A percentile compares a stretch with the other conserved stretches of the same genome.
These are phyloP conservation scores for Bombardia bombarda DNA, from an alignment of 495 filamentous ascomycete species.

Conservation along the genomic window DNA sequence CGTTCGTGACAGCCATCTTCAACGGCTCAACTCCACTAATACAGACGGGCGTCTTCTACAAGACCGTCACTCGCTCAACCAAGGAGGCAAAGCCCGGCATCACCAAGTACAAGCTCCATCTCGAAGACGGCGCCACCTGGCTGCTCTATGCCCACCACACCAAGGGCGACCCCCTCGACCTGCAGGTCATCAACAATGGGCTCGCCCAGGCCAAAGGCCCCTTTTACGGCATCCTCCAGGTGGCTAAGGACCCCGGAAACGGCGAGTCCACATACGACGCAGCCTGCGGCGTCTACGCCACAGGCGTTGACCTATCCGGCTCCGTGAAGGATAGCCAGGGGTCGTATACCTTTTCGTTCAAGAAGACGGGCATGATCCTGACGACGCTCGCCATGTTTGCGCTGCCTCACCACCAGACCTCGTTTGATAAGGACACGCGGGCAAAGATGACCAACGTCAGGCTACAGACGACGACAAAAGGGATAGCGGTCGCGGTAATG, in stretches of 20 bases:
- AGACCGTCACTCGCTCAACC: conserved; percentile 52
- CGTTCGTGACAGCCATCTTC: conserved; percentile 77
- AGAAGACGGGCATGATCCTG: conserved; percentile 53
- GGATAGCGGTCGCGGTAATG: conserved; percentile 61
- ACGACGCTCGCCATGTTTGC: conserved; percentile 73
- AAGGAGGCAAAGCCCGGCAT: conserved; percentile 50
- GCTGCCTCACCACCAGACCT: conserved; percentile 74
- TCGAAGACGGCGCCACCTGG: conserved; percentile 72
- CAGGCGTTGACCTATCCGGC: conserved; percentile 53
- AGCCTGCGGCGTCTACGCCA: conserved; percentile 67
- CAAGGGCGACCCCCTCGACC: conserved; percentile 32
- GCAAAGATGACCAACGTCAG: conserved; percentile 48
- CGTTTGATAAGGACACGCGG: conserved; percentile 56
- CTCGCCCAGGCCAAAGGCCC: conserved; percentile 31
- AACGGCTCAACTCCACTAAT: conserved; percentile 59
- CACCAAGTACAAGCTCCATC: conserved; percentile 66
- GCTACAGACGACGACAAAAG: conserved; percentile 82
- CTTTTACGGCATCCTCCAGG: conserved; percentile 66
- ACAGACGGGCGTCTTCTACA: conserved; percentile 66
- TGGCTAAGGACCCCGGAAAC: conserved; percentile 60
- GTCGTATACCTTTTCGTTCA: conserved; percentile 64
- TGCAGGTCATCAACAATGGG: conserved; percentile 39
- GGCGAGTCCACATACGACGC: conserved; percentile 65
- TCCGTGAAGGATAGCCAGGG: conserved; percentile 49
- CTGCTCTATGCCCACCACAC: conserved; percentile 65